These are phyloP conservation scores for Cercophora sp. DNA, from an alignment of 495 filamentous ascomycete species.

Conservation along the genomic window DNA sequence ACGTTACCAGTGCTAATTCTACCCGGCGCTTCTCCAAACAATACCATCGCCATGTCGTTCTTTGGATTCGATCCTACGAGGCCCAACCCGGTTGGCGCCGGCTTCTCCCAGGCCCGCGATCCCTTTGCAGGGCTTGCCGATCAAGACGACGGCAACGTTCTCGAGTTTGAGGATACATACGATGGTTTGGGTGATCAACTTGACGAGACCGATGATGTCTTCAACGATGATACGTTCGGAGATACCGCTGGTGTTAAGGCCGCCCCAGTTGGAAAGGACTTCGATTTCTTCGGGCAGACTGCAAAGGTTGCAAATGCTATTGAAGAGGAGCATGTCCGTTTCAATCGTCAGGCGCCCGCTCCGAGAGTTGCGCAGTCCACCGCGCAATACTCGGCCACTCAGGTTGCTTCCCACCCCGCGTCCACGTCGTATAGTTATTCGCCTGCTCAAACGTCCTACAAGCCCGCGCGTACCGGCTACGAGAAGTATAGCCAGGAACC, in stretches of 20 bases:
- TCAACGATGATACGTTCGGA: constrained; percentile 99
- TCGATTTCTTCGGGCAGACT: constrained; percentile 93
- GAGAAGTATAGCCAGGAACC: constrained; percentile 75
- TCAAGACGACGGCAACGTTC: constrained; percentile 69
- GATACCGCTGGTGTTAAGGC: constrained; percentile 30
- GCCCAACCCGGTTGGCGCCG: constrained; percentile 54
- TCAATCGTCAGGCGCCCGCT: constrained; percentile 59
- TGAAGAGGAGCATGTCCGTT: constrained; percentile 84
- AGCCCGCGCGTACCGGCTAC: constrained; percentile 72
- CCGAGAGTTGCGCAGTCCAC: constrained; percentile 32
- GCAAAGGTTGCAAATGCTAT: constrained; percentile 79
- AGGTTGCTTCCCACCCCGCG: constrained; percentile 22
- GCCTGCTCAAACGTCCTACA: constrained; percentile 40
- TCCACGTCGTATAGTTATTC: constrained; percentile 32
- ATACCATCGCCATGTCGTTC: constrained; percentile 59
- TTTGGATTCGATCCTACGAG: constrained; percentile 76
- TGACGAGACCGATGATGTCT: constrained; percentile 86
- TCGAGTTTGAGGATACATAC: constrained; percentile 98
- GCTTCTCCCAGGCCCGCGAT: constrained; percentile 81
- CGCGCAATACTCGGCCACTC: constrained; percentile 27
- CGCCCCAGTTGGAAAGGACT: constrained; percentile 73
- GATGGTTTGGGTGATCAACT: constrained; percentile 91
- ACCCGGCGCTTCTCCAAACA: too few relatives aligned
- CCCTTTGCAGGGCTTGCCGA: constrained; percentile 79
- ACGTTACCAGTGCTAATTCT: too few relatives aligned